Evolutionary conservation across 345 rosid species (phyloP).

Genomic region (Brassica nigra): DNA sequence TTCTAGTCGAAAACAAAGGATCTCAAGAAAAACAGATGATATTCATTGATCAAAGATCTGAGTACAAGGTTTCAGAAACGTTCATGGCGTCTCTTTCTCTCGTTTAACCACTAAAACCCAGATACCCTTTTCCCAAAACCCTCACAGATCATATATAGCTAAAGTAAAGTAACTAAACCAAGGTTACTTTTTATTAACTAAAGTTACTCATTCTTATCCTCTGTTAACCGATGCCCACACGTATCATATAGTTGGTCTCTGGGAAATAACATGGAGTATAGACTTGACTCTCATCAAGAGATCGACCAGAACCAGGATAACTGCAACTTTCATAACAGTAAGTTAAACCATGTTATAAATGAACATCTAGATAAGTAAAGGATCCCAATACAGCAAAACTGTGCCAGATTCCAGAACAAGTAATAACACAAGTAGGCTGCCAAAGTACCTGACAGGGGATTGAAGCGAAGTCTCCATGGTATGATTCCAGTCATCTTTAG

Average conservation of each 20-base stretch:
- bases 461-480: slow-evolving; percentile 34
- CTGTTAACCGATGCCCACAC: too few species aligned
- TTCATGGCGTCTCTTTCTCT: too few species aligned
- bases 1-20: too few species aligned
- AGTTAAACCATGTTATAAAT: slow-evolving; percentile 13
- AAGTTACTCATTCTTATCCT: too few species aligned
- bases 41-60: too few species aligned
- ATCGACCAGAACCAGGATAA: slow-evolving; percentile 40
- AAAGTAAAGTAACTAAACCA: too few species aligned
- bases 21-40: too few species aligned
- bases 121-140: too few species aligned
- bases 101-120: too few species aligned
- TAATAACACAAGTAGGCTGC: slow-evolving; percentile 16
- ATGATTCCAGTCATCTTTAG: slow-evolving; percentile 40
- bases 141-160: too few species aligned
- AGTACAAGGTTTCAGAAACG: too few species aligned
- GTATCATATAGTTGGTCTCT: slow-evolving; percentile 41
- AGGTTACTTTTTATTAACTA: too few species aligned
- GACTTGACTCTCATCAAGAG: slow-evolving; percentile 43
- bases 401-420: background rate
- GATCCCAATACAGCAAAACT: background rate
- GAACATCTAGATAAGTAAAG: slow-evolving; percentile 4
- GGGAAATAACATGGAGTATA: slow-evolving; percentile 35
- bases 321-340: slow-evolving; percentile 42
- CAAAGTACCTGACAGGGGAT: slow-evolving; percentile 46